A percentile compares a stretch with the other conserved stretches of the same genome.
These are phyloP conservation scores for Plectranthus barbatus DNA, from an alignment of 257 asterid genomes.

Conservation along the genomic window DNA sequence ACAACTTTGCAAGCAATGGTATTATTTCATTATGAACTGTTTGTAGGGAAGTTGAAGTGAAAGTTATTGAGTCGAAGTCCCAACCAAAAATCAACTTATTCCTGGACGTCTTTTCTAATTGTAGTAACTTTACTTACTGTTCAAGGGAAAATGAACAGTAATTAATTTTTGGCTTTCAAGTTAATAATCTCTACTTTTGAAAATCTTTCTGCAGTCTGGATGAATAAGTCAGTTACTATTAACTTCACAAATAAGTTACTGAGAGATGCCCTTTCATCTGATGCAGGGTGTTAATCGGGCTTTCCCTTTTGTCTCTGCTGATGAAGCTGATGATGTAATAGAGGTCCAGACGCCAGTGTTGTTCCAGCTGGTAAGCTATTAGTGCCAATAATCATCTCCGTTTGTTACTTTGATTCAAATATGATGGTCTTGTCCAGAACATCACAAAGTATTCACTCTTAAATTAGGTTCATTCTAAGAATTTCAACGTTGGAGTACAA, in stretches of 20 bases:
- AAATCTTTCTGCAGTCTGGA: neutral
- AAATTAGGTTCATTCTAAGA: constrained; percentile 85
- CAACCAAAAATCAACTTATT: neutral
- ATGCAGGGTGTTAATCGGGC: constrained; percentile 96
- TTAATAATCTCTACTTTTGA: neutral
- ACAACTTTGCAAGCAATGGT: constrained; percentile 3
- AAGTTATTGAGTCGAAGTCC: neutral
- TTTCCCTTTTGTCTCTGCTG: constrained; percentile 78
- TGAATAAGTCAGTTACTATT: neutral
- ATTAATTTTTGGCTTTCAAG: neutral
- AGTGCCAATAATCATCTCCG: neutral
- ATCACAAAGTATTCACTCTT: constrained; percentile 4
- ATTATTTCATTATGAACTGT: neutral
- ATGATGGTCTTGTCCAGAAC: neutral
- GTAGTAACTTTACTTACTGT: too few relatives aligned
- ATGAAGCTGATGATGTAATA: constrained; percentile 72
- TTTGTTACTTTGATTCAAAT: constrained; percentile 3
- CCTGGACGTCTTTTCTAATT: neutral
- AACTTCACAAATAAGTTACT: neutral
- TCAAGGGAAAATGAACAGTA: neutral
- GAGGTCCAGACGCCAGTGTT: constrained; percentile 82
- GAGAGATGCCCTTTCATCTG: constrained; percentile 10
- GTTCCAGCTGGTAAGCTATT: constrained; percentile 72
- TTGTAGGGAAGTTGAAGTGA: neutral
- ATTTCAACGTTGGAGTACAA: constrained; percentile 95